Evolutionary conservation across 441 rosid species (phyloP).

Genomic region (Flueggea neowawraea): DNA sequence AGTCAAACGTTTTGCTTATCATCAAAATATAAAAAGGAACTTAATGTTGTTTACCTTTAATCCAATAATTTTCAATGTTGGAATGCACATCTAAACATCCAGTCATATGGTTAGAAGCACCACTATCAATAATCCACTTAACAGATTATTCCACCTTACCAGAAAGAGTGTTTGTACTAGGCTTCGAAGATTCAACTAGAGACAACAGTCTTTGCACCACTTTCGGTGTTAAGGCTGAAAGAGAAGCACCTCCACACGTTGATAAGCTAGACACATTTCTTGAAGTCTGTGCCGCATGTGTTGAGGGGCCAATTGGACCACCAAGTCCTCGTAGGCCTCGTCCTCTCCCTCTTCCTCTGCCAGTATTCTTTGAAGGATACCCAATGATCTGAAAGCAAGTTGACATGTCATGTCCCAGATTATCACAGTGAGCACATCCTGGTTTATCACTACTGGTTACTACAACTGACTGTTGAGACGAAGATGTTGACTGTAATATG

Average conservation of each 20-base stretch:
- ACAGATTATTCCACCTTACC: background rate
- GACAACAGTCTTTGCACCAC: background rate
- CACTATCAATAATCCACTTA: background rate
- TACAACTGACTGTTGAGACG: too few relatives aligned
- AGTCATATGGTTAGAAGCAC: background rate
- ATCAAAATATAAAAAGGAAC: too few relatives aligned
- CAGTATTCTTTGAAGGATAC: background rate
- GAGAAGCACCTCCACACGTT: too few relatives aligned
- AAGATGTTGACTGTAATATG: background rate
- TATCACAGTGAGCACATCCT: background rate
- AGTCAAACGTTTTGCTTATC: too few relatives aligned
- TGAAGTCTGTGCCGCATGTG: too few relatives aligned
- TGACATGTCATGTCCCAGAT: background rate
- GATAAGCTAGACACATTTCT: too few relatives aligned
- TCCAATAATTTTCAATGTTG: background rate
- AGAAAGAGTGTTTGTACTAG: background rate
- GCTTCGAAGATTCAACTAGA: background rate
- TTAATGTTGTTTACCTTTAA: too few relatives aligned
- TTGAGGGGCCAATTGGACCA: too few relatives aligned
- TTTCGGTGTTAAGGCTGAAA: background rate
- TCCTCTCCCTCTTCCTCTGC: background rate
- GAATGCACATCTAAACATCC: background rate
- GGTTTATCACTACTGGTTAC: too few relatives aligned
- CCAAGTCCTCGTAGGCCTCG: background rate
- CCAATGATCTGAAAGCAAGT: background rate